Conservation (phyloP, 1,284 basidiomycete genomes). For the Golubevia pallescens region DNA sequence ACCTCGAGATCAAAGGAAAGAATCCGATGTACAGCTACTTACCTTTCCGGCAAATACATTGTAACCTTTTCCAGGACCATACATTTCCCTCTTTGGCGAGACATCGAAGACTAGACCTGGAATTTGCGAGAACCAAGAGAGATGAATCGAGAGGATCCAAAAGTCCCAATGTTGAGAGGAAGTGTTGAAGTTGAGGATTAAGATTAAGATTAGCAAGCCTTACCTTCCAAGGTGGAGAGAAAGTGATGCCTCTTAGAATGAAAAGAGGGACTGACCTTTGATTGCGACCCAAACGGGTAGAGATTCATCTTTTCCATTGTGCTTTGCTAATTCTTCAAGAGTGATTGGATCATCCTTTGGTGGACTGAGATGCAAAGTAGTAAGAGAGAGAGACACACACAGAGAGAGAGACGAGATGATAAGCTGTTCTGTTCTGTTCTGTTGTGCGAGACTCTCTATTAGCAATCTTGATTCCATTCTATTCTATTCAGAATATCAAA, state of each 20-base stretch:
- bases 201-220: too few species aligned
- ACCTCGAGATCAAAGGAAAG: too few species aligned
- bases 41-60: too few species aligned
- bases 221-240: too few species aligned
- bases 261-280: conserved; percentile 40
- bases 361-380: conserved; percentile 22
- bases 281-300: conserved; percentile 62
- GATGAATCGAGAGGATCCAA: too few species aligned
- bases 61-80: conserved; percentile 20
- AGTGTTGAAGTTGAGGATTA: too few species aligned
- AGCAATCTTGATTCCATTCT: too few species aligned
- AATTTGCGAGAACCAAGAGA: too few species aligned
- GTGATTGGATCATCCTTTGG: conserved; percentile 58
- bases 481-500: too few species aligned
- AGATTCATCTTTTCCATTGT: conserved; percentile 43
- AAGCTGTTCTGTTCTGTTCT: background rate
- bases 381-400: background rate
- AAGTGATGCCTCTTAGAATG: too few species aligned
- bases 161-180: too few species aligned
- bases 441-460: background rate
- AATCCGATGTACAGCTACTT: background rate
- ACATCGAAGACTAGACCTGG: conserved; percentile 52
- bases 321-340: conserved; percentile 48
- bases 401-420: background rate
- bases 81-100: conserved; percentile 57